Percentiles rank a stretch among this genome's conserved stretches.
Evolutionary conservation across 2,329 filamentous ascomycete species (phyloP).

Genomic region (Waltergamsia citrina): DNA sequence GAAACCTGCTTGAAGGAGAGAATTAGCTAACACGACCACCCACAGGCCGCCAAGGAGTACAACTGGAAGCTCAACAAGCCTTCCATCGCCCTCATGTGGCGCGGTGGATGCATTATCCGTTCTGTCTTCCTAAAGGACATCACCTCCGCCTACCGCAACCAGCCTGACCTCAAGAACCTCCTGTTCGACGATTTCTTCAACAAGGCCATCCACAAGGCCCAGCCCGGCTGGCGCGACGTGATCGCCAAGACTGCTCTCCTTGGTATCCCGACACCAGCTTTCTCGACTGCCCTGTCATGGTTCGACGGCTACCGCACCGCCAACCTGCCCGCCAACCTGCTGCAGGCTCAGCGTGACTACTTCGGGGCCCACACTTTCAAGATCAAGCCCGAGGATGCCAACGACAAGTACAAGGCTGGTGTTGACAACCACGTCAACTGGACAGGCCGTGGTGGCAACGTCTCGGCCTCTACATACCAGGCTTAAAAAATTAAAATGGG

Average conservation of each 20-base stretch:
- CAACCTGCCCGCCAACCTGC: constrained; percentile 93
- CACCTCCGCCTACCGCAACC: constrained; percentile 88
- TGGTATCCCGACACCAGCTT: constrained; percentile 92
- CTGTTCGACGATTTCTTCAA: constrained; percentile 99
- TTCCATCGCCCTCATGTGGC: constrained; percentile 99
- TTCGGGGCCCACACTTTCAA: constrained; percentile 91
- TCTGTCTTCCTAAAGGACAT: constrained; percentile 99
- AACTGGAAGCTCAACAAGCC: constrained; percentile 99
- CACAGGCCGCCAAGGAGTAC: constrained; percentile 87
- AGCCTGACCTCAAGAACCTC: constrained; percentile 94
- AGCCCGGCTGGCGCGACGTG: constrained; percentile 85
- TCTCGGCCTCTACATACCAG: constrained; percentile 95
- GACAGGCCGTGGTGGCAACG: constrained; percentile 95
- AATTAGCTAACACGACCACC: constrained; percentile 3
- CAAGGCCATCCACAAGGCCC: constrained; percentile 94
- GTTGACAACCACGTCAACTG: constrained; percentile 98
- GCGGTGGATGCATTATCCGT: constrained; percentile 98
- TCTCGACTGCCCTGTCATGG: constrained; percentile 95
- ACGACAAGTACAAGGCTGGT: constrained; percentile 70
- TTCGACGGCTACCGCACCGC: constrained; percentile 98
- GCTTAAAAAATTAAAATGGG: constrained; percentile 49
- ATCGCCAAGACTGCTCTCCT: constrained; percentile 86
- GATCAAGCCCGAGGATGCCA: constrained; percentile 74
- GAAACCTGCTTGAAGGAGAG: neutral
- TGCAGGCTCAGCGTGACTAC: constrained; percentile 99